These are phyloP conservation scores for Lycium ferocissimum DNA, from an alignment of 257 asterid species.

Conservation along the genomic window DNA sequence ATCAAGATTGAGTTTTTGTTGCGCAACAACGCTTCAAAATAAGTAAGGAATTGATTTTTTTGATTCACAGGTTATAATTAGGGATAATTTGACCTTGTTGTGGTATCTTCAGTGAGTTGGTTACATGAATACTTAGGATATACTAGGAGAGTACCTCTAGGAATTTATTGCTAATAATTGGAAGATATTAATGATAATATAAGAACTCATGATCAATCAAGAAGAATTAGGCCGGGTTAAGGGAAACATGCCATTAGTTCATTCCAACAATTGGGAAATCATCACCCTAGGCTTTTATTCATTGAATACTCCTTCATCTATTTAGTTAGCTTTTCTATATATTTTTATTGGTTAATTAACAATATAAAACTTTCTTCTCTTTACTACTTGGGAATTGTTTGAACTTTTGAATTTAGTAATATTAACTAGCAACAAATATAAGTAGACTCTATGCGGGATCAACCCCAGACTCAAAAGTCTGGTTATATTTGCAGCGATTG, in stretches of 20 bases:
- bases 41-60: not conserved
- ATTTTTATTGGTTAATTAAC: not conserved
- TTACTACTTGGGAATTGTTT: not conserved
- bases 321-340: not conserved
- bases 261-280: not conserved
- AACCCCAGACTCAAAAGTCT: not conserved
- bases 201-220: not conserved
- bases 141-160: not conserved
- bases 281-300: not conserved
- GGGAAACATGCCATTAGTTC: not conserved
- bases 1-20: not conserved
- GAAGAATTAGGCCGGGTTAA: not conserved
- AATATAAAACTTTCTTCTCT: not conserved
- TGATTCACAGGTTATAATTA: not conserved
- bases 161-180: constrained; percentile 9
- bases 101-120: constrained; percentile 18
- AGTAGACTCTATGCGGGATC: not conserved
- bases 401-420: constrained; percentile 7
- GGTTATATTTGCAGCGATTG: not conserved
- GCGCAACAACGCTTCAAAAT: not conserved
- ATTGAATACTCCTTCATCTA: not conserved
- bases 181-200: not conserved
- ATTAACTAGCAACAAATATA: not conserved
- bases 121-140: not conserved
- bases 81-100: not conserved